Conservation (phyloP, 2,329 filamentous ascomycete genomes). For the Fusarium newnesense region DNA sequence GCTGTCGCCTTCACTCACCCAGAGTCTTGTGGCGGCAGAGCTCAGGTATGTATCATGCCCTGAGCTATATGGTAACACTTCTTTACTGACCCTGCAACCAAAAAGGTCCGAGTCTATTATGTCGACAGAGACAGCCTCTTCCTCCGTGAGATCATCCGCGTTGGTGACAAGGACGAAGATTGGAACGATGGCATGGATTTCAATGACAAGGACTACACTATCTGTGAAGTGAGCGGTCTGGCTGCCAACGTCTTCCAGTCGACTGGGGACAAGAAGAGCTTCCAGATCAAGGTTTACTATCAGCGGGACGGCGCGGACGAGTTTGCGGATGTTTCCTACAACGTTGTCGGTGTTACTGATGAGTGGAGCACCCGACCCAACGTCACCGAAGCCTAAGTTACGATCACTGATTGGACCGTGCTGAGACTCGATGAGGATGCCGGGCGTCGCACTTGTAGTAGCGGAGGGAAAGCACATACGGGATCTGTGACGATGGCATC, state of each 20-base stretch:
- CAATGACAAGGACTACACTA: not conserved
- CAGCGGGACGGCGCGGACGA: not conserved
- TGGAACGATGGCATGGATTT: not conserved
- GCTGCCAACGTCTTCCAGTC: not conserved
- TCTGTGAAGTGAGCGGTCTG: not conserved
- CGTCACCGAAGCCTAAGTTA: not conserved
- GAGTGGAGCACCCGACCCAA: not conserved
- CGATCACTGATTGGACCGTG: rapidly evolving
- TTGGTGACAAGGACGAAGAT: not conserved
- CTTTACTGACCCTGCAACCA: not conserved
- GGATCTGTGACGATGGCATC: not conserved
- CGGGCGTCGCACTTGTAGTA: not conserved
- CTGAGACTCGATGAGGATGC: rapidly evolving
- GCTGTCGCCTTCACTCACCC: not conserved
- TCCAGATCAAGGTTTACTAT: not conserved
- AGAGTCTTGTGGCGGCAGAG: not conserved
- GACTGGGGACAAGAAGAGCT: not conserved
- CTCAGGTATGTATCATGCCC: not conserved
- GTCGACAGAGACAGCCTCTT: not conserved
- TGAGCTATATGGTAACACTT: not conserved
- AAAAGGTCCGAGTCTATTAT: not conserved
- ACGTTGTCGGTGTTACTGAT: not conserved
- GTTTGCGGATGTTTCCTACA: not conserved
- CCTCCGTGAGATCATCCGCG: not conserved
- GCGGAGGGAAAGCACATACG: not conserved